Conservation (phyloP, 2,329 filamentous ascomycete genomes). For the Phaeomoniella chlamydospora region DNA sequence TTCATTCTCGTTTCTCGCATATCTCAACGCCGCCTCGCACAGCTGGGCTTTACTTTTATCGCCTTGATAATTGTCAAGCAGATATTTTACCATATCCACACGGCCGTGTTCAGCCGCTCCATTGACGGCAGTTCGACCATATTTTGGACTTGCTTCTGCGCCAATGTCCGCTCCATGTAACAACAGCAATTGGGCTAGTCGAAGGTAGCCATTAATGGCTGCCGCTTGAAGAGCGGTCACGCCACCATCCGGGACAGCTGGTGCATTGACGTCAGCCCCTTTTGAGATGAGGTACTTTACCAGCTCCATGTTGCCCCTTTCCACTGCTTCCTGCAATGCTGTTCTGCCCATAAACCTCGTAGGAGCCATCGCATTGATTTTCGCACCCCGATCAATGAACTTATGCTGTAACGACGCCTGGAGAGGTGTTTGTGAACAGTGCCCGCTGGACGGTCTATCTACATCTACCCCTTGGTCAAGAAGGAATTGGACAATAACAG, state of each 20-base stretch:
- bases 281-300: constrained; percentile 9
- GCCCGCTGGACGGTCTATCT: constrained; percentile 6
- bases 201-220: constrained; percentile 7
- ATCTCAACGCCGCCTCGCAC: constrained; percentile 1
- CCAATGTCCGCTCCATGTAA: constrained; percentile 12
- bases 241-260: constrained; percentile 5
- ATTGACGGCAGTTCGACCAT: constrained; percentile 16
- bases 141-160: constrained; percentile 5
- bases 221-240: constrained; percentile 13
- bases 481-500: not conserved
- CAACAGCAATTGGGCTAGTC: constrained; percentile 10
- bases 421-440: not conserved
- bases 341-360: constrained; percentile 6
- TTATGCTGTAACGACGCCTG: not conserved
- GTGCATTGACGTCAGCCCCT: constrained; percentile 11
- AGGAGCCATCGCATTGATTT: constrained; percentile 1
- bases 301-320: constrained; percentile 6
- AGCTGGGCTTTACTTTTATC: constrained; percentile 2
- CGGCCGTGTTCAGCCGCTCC: constrained; percentile 17
- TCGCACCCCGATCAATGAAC: constrained; percentile 1
- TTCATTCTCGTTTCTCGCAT: constrained; percentile 3
- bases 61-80: constrained; percentile 5
- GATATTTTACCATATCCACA: constrained; percentile 5
- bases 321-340: constrained; percentile 8
- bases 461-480: constrained; percentile 11